A percentile compares a stretch with the other conserved stretches of the same genome.
These are phyloP conservation scores for Dryas octopetala DNA, from an alignment of 306 rosid genomes.

Conservation along the genomic window DNA sequence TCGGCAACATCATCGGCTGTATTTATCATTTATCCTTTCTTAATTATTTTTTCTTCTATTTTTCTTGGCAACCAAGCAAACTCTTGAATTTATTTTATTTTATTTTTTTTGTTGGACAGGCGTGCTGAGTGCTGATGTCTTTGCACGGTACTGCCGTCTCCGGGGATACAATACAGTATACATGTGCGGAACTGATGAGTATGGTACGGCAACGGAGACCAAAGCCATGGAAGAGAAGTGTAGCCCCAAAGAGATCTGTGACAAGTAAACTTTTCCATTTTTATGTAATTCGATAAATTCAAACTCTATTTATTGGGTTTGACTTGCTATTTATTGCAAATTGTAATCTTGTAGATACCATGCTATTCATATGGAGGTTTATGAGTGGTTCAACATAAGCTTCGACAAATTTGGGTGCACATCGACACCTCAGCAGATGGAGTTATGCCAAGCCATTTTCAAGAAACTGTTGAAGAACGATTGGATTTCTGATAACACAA, in stretches of 20 bases:
- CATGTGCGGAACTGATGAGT: constrained; percentile 92
- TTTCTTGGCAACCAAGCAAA: background rate
- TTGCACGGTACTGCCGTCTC: constrained; percentile 86
- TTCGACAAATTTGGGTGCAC: constrained; percentile 96
- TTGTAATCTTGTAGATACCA: constrained; percentile 52
- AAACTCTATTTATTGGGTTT: constrained; percentile 2
- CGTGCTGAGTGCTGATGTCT: constrained; percentile 92
- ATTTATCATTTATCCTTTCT: background rate
- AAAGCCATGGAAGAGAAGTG: constrained; percentile 94
- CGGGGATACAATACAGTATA: constrained; percentile 77
- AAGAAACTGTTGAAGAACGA: constrained; percentile 57
- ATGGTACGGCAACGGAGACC: constrained; percentile 94
- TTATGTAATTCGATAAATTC: background rate
- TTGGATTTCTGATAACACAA: constrained; percentile 81
- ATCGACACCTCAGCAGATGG: constrained; percentile 79
- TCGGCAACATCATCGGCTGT: constrained; percentile 93
- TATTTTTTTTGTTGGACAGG: constrained; percentile 29
- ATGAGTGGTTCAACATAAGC: constrained; percentile 81
- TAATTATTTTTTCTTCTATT: background rate
- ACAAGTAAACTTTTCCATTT: constrained; percentile 53
- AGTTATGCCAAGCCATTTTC: constrained; percentile 85
- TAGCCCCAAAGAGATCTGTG: constrained; percentile 87
- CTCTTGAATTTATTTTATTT: background rate
- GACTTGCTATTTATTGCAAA: background rate
- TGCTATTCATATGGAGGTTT: constrained; percentile 81